Conservation (phyloP, 1,139 yeast genomes). For the Pichia sp. region DNA sequence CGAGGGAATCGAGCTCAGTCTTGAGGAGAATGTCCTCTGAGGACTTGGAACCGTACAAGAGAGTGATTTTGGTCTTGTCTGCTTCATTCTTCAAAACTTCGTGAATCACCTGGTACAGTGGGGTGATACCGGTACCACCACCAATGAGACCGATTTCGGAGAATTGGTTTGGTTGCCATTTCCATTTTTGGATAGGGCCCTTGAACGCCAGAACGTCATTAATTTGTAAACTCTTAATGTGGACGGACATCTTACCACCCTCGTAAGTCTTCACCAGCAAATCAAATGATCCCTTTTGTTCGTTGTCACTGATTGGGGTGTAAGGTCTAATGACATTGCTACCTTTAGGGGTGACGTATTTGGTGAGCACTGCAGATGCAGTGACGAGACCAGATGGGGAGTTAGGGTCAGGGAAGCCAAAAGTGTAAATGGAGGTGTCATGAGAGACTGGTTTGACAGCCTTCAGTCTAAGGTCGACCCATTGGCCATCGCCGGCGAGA, state of each 20-base stretch:
- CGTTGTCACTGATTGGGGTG: conserved; percentile 78
- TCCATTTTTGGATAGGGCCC: conserved; percentile 93
- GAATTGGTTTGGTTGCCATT: conserved; percentile 83
- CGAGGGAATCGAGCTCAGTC: conserved; percentile 64
- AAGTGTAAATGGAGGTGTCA: conserved; percentile 63
- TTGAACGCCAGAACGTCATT: conserved; percentile 84
- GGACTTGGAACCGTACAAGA: conserved; percentile 74
- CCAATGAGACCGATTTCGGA: conserved; percentile 78
- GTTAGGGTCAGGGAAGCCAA: conserved; percentile 63
- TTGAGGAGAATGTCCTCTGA: conserved; percentile 72
- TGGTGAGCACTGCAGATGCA: conserved; percentile 77
- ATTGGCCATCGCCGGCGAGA: conserved; percentile 62
- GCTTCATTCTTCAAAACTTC: conserved; percentile 63
- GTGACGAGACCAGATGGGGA: conserved; percentile 70
- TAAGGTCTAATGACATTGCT: conserved; percentile 90
- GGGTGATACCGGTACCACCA: conserved; percentile 97
- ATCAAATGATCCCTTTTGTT: conserved; percentile 66
- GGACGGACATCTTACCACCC: conserved; percentile 77
- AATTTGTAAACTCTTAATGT: conserved; percentile 62
- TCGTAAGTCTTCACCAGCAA: conserved; percentile 81
- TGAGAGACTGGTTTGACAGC: conserved; percentile 49
- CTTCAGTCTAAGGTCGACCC: conserved; percentile 75
- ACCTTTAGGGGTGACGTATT: conserved; percentile 79
- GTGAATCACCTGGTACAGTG: conserved; percentile 78
- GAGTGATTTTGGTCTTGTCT: conserved; percentile 78